A percentile compares a stretch with the other conserved stretches of the same genome.
Evolutionary conservation across 257 asterid genomes (phyloP).

Genomic region (Haberlea rhodopensis): DNA sequence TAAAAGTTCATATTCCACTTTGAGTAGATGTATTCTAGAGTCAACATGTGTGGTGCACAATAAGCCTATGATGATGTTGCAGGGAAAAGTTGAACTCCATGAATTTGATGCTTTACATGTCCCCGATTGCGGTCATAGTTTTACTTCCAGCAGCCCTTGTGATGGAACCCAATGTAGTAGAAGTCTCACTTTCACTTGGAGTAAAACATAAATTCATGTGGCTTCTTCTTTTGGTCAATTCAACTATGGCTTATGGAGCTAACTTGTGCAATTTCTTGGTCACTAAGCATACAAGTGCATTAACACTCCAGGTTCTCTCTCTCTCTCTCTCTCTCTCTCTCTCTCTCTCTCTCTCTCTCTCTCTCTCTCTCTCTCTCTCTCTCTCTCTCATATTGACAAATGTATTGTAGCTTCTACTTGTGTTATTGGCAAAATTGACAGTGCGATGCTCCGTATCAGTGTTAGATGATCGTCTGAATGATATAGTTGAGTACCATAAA

Average conservation of each 20-base stretch:
- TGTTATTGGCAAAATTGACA: too few relatives aligned
- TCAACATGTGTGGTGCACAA: background rate
- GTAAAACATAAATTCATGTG: constrained; percentile 57
- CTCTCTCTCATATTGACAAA: too few relatives aligned
- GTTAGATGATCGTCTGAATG: too few relatives aligned
- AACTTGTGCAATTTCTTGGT: constrained; percentile 90
- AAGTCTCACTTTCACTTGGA: constrained; percentile 56
- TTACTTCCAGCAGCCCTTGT: constrained; percentile 68
- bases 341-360: background rate
- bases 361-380: too few relatives aligned
- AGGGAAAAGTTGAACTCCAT: constrained; percentile 97
- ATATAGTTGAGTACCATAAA: too few relatives aligned
- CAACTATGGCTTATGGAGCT: constrained; percentile 86
- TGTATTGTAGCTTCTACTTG: too few relatives aligned
- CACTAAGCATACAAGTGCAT: constrained; percentile 89
- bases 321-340: constrained; percentile 17
- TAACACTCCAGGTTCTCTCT: constrained; percentile 77
- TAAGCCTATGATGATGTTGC: constrained; percentile 23
- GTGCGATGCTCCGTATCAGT: too few relatives aligned
- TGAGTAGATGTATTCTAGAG: too few relatives aligned
- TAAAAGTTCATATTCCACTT: background rate
- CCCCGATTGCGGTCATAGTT: constrained; percentile 84
- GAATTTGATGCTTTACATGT: constrained; percentile 95
- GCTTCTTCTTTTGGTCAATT: constrained; percentile 65
- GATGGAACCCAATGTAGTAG: constrained; percentile 80